Conservation (phyloP, 2,329 filamentous ascomycete genomes). For the Nigrospora osmanthi region DNA sequence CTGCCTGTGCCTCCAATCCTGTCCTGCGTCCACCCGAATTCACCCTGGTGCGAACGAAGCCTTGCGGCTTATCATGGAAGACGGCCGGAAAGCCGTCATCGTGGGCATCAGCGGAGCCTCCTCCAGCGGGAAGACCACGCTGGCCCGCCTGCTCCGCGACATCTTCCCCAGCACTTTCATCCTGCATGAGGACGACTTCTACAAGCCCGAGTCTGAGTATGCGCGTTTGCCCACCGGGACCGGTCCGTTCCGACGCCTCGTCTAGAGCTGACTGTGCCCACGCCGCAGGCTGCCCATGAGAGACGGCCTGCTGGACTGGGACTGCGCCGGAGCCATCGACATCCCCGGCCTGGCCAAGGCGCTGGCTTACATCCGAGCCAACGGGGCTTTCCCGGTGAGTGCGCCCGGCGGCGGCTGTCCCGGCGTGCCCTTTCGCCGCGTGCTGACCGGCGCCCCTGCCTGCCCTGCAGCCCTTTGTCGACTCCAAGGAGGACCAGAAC, state of each 20-base stretch:
- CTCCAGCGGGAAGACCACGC: constrained; percentile 89
- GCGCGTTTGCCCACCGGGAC: neutral
- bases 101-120: constrained; percentile 85
- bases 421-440: too few relatives aligned
- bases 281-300: constrained; percentile 43
- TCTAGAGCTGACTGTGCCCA: neutral
- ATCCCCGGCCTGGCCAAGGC: constrained; percentile 59
- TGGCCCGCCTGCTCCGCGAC: constrained; percentile 75
- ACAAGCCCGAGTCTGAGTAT: constrained; percentile 67
- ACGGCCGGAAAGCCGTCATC: constrained; percentile 46
- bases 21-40: too few relatives aligned
- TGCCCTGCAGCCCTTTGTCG: constrained; percentile 33
- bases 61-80: constrained; percentile 7
- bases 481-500: constrained; percentile 57
- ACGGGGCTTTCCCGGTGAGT: constrained; percentile 59
- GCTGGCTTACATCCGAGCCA: constrained; percentile 60
- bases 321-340: constrained; percentile 74
- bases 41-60: too few relatives aligned
- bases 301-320: constrained; percentile 75
- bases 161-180: constrained; percentile 75
- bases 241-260: neutral
- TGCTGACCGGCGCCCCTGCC: neutral
- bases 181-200: constrained; percentile 95
- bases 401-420: neutral
- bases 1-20: too few relatives aligned